These are phyloP conservation scores for Canavalia gladiata DNA, from an alignment of 306 rosid species.

Conservation along the genomic window DNA sequence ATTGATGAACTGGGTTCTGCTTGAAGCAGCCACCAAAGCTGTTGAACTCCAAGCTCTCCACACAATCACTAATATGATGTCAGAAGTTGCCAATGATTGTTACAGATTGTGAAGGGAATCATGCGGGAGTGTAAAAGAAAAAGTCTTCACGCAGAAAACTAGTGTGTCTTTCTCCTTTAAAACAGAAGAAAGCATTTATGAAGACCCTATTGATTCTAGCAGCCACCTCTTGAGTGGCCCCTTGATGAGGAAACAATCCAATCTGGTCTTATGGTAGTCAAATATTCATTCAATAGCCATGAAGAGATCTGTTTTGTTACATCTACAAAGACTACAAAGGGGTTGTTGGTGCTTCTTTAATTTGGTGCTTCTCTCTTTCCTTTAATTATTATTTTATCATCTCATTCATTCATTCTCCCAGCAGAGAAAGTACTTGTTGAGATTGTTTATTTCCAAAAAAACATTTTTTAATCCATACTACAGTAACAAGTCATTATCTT, in stretches of 20 bases:
- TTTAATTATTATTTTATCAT: slow-evolving; percentile 17
- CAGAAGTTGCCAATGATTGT: slow-evolving; percentile 38
- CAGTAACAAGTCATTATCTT: background rate
- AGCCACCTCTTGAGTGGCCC: slow-evolving; percentile 41
- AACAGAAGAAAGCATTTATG: slow-evolving; percentile 15
- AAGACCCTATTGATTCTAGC: slow-evolving; percentile 17
- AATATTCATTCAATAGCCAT: slow-evolving; percentile 31
- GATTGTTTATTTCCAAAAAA: slow-evolving; percentile 12
- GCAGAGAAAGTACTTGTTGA: slow-evolving; percentile 26
- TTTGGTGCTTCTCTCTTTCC: slow-evolving; percentile 23
- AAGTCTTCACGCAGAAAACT: slow-evolving; percentile 24
- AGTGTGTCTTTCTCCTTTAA: background rate
- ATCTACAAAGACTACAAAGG: slow-evolving; percentile 22
- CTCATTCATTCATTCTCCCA: slow-evolving; percentile 43
- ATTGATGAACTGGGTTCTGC: slow-evolving; percentile 22
- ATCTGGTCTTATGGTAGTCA: slow-evolving; percentile 41
- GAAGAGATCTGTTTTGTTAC: slow-evolving; percentile 44
- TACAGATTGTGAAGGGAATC: slow-evolving; percentile 25
- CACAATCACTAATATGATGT: slow-evolving; percentile 38
- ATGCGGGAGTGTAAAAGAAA: slow-evolving; percentile 22
- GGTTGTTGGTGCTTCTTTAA: slow-evolving; percentile 34
- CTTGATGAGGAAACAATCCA: slow-evolving; percentile 35
- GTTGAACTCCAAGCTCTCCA: slow-evolving; percentile 26
- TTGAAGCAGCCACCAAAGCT: slow-evolving; percentile 43
- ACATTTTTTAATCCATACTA: slow-evolving; percentile 4